Conservation (phyloP, 345 rosid genomes). For the Aquilaria yunnanensis region DNA sequence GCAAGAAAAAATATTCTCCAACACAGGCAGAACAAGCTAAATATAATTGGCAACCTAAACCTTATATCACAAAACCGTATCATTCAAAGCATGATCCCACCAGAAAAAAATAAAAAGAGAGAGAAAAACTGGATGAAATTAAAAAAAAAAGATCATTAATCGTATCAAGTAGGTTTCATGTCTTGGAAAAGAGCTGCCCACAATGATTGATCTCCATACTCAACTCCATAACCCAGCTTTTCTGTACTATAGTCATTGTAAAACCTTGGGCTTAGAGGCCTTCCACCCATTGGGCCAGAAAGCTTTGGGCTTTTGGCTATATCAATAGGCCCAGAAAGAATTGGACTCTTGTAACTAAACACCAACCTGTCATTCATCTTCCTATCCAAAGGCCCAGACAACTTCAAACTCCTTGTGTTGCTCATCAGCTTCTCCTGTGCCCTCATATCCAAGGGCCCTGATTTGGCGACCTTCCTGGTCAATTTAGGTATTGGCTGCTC, state of each 20-base stretch:
- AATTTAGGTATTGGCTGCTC: conserved; percentile 26
- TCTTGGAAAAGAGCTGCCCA: conserved; percentile 70
- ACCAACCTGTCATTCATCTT: conserved; percentile 45
- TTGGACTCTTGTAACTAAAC: conserved; percentile 38
- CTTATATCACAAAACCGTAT: too few relatives aligned
- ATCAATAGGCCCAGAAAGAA: conserved; percentile 31
- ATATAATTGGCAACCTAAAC: too few relatives aligned
- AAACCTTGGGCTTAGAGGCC: conserved; percentile 39
- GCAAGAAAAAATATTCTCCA: too few relatives aligned
- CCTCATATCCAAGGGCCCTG: conserved; percentile 60
- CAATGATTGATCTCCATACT: conserved; percentile 34
- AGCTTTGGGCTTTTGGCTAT: conserved; percentile 42
- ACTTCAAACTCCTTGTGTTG: conserved; percentile 27
- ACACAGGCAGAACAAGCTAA: too few relatives aligned
- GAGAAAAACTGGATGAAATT: background rate
- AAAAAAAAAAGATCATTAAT: background rate
- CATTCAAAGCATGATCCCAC: too few relatives aligned
- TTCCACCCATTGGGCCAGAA: conserved; percentile 36
- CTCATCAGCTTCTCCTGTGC: conserved; percentile 26
- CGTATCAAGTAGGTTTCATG: conserved; percentile 67
- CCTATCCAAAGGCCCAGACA: conserved; percentile 66
- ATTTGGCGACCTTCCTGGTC: conserved; percentile 40
- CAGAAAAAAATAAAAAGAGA: background rate
- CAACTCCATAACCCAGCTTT: conserved; percentile 16
- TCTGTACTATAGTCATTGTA: conserved; percentile 18